Evolutionary conservation across 257 asterid genomes (phyloP).

Genomic region (Solanum chiquidenum): DNA sequence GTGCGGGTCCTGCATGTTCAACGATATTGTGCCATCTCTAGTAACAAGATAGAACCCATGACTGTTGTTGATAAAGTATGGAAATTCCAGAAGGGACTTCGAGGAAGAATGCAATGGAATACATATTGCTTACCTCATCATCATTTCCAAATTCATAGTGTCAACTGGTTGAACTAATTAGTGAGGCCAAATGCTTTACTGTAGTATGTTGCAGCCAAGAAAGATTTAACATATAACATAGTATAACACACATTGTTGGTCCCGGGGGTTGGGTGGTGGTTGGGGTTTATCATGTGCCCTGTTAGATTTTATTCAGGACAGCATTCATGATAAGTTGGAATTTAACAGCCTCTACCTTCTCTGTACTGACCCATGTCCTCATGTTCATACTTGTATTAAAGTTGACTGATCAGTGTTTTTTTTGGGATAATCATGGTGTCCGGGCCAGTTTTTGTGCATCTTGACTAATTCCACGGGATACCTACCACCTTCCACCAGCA

Average conservation of each 20-base stretch:
- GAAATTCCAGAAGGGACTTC: background rate
- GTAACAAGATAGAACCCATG: background rate
- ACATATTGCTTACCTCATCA: background rate
- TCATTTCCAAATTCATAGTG: background rate
- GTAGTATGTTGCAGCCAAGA: background rate
- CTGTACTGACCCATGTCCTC: background rate
- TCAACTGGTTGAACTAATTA: background rate
- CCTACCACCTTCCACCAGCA: background rate
- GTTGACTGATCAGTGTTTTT: background rate
- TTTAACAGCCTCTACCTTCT: background rate
- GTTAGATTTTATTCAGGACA: background rate
- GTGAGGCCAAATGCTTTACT: background rate
- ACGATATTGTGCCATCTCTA: background rate
- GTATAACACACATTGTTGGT: background rate
- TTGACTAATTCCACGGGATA: background rate
- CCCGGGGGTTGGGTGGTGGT: background rate
- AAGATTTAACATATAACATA: background rate
- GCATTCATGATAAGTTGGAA: background rate
- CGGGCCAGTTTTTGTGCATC: background rate
- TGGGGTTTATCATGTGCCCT: background rate
- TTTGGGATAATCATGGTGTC: background rate
- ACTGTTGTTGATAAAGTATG: background rate
- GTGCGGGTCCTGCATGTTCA: background rate
- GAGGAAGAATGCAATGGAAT: background rate
- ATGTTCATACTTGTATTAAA: background rate